Percentiles rank a stretch among this genome's conserved stretches.
phyloP scores from a whole-genome alignment of 2,329 filamentous ascomycete species.

The Drechslerella stenobrocha region DNA sequence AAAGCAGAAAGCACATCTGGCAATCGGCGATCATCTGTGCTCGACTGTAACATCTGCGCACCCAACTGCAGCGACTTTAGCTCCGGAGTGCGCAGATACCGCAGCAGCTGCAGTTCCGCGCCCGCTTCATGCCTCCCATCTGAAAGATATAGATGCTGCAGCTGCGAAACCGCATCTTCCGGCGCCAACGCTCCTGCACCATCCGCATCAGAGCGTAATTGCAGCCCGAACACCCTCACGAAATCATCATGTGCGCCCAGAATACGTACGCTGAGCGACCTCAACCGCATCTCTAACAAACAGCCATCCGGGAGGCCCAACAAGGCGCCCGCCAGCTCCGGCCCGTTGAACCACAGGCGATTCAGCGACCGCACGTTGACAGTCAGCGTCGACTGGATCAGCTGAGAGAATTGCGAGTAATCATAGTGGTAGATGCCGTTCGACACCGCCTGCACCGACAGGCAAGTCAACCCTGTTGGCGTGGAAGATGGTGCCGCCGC shows the following conservation, averaged over 20 bases:
- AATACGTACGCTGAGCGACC: conserved; percentile 24
- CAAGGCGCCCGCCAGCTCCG: conserved; percentile 10
- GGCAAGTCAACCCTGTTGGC: conserved; percentile 2
- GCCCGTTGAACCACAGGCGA: conserved; percentile 28
- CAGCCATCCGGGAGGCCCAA: conserved; percentile 6
- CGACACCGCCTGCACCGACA: conserved; percentile 17
- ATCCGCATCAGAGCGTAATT: background rate
- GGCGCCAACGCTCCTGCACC: background rate
- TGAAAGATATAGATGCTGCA: conserved; percentile 22
- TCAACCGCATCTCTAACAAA: conserved; percentile 15
- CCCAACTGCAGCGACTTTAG: conserved; percentile 29
- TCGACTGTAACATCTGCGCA: background rate
- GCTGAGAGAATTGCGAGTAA: conserved; percentile 5
- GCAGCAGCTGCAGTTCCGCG: conserved; percentile 9
- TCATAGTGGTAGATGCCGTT: conserved; percentile 7
- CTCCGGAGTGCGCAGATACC: conserved; percentile 17
- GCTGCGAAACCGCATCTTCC: conserved; percentile 10
- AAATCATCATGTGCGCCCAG: conserved; percentile 4
- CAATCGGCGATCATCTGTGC: background rate
- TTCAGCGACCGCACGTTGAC: conserved; percentile 13
- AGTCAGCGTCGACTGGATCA: background rate
- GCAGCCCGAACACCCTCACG: conserved; percentile 22
- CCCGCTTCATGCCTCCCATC: background rate
- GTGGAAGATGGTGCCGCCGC: too few relatives aligned
- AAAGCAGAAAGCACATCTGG: background rate